Evolutionary conservation across 2,329 filamentous ascomycete genomes (phyloP), one percentile per base, ranked within the genome.

Genomic region (Fusarium nelsonii): DNA sequence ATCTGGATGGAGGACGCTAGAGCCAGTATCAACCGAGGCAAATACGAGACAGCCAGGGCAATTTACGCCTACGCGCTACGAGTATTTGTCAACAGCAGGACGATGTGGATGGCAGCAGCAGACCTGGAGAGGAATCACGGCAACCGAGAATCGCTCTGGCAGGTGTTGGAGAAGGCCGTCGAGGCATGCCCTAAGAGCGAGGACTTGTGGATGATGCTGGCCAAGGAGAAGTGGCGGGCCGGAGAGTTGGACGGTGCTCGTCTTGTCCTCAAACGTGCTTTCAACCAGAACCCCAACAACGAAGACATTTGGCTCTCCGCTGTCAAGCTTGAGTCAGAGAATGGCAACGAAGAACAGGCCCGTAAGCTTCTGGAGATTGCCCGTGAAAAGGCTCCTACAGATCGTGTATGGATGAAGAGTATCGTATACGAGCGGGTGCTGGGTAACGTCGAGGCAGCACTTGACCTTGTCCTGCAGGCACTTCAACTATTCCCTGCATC

Each of bases 291-390:
- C 74, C 93, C 93, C 2, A 94, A 97, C 78, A 97, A 97, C 81
- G 96, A 99, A 79, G 94, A 98, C 78, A 97, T 99, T 70, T 99
- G 96, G 91, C 90, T 97, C 48, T 92, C 94, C 16, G 96, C 96
- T 45, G 96, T 99, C 70, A 97, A 97, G 79, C 88, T 99, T 32
- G 96, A 99, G 80, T 93, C 96, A 1, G 94, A 98, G 75, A 95
- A 93, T 65, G 88, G 90, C 43, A 90, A 97, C 74, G 90, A 88
- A 40, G 91, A 94, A 37, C 90, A 96, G 76, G 96, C 96, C 1
- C 87, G 94, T 44, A 88, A 91, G 64, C 88, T 99, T 26, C 86
- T 99, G 39, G 88, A 90, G 54, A 91, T 92, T 14, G 96, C 96
- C 23, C 90, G 96, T 56, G 89, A 92, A 60, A 92, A 97, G 78